Evolutionary conservation across 78 protist genomes (phyloP), one percentile per base, ranked within the genome.

Genomic region (Dictyostelium brefeldianum): DNA sequence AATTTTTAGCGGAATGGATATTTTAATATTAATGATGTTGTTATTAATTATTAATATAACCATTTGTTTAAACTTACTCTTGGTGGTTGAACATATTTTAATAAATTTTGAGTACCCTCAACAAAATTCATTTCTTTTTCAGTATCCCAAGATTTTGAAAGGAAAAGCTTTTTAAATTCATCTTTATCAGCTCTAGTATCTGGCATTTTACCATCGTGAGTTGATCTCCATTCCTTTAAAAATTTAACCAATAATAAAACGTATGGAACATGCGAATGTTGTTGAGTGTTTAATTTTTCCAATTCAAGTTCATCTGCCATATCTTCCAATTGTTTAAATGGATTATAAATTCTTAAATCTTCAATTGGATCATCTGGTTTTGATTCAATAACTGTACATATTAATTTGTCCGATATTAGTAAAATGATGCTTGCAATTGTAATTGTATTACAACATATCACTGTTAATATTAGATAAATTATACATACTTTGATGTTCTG

Each of bases 211-310:
- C 87, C 92, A 29, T 59, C 70, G 22, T 89, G 89, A 31, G 59
- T 64, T n/a, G 36, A 29, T 51, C 67, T 74, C 96, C 96, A 94
- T 53, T 67, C 80, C 29, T 84, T 85, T 41, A 94, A 41, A 14
- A 64, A 59, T 15, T 50, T 74, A 12, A 89, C 31, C 47, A 94
- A 71, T 59, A 94, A 53, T 14, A 95, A 81, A 20, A 82, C 84
- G 64, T 75, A 96, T 27, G 98, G 97, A 17, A 96, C 92, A 81
- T 96, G 96, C 25, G 87, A 22, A 78, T 83, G 97, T 56, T 89
- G 75, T 22, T 46, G 81, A 10, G 74, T 10, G 25, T 89, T 82
- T 78, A 96, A 70, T 18, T 27, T 6, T 51, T 36, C 27, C n/a
- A 96, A 48, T 31, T 93, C 79, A 20, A 90, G 29, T 8, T n/a